Percentiles rank a stretch among this genome's conserved stretches.
phyloP scores from a whole-genome alignment of 2,329 filamentous ascomycete genomes.

The Fusarium sp. region DNA sequence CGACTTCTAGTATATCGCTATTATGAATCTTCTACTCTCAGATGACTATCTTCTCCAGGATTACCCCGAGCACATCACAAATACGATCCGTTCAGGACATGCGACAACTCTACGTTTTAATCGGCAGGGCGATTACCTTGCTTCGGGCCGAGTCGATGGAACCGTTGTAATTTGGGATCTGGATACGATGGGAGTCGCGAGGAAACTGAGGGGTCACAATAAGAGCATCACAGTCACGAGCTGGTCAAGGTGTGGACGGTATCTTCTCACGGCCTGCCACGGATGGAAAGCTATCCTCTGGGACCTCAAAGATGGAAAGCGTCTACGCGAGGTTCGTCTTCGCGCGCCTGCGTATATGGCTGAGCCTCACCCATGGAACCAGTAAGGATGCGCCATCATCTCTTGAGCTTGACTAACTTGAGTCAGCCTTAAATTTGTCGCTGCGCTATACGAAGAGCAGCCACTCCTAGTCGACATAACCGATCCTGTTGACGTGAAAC shows the following conservation, averaged over 20 bases:
- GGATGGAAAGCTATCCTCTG: slow-evolving; percentile 97
- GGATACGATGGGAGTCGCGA: slow-evolving; percentile 95
- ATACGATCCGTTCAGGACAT: slow-evolving; percentile 80
- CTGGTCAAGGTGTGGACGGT: slow-evolving; percentile 92
- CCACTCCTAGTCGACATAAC: slow-evolving; percentile 87
- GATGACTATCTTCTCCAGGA: slow-evolving; percentile 76
- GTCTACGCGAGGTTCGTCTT: slow-evolving; percentile 87
- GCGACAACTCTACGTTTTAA: slow-evolving; percentile 84
- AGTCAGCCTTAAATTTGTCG: slow-evolving; percentile 79
- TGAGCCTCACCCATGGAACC: slow-evolving; percentile 90
- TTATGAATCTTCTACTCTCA: slow-evolving; percentile 68
- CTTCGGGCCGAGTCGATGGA: slow-evolving; percentile 92
- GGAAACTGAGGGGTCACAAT: slow-evolving; percentile 92
- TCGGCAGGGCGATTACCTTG: slow-evolving; percentile 91
- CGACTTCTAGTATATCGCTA: not conserved
- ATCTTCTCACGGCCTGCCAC: slow-evolving; percentile 90
- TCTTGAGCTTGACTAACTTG: slow-evolving; percentile 31
- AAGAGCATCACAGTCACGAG: slow-evolving; percentile 93
- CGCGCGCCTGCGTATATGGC: slow-evolving; percentile 95
- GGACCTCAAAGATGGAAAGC: slow-evolving; percentile 78
- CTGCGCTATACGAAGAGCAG: slow-evolving; percentile 92
- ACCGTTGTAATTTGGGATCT: slow-evolving; percentile 96
- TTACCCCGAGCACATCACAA: slow-evolving; percentile 89
- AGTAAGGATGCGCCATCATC: slow-evolving; percentile 59
- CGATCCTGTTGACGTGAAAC: slow-evolving; percentile 74